A percentile compares a stretch with the other conserved stretches of the same genome.
Evolutionary conservation across 2,329 filamentous ascomycete genomes (phyloP).

Genomic region (Stagonosporopsis rhizophila): DNA sequence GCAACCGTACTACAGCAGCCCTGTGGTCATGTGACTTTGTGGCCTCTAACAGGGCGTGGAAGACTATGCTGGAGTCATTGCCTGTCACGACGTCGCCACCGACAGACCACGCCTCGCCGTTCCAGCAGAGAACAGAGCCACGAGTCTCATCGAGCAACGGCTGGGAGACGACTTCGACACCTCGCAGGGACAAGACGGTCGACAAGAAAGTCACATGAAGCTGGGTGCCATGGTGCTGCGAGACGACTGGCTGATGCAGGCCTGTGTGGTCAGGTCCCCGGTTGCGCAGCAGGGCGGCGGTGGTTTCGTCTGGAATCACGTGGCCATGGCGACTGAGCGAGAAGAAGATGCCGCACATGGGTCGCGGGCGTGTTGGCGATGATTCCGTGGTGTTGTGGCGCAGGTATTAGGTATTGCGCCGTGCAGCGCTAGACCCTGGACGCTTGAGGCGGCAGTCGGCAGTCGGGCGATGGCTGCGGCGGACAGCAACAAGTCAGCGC

Average conservation of each 20-base stretch:
- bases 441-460: slow-evolving; percentile 23
- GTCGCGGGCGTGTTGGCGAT: slow-evolving; percentile 9
- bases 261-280: slow-evolving; percentile 44
- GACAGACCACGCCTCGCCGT: slow-evolving; percentile 92
- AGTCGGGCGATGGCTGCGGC: slow-evolving; percentile 31
- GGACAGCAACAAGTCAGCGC: slow-evolving; percentile 19
- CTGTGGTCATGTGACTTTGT: slow-evolving; percentile 15
- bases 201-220: slow-evolving; percentile 71
- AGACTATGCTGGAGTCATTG: slow-evolving; percentile 80
- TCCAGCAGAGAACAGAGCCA: slow-evolving; percentile 86
- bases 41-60: slow-evolving; percentile 61
- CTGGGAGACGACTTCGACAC: slow-evolving; percentile 72
- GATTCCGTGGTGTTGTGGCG: slow-evolving; percentile 22
- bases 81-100: slow-evolving; percentile 64
- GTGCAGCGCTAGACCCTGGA: slow-evolving; percentile 1
- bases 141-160: slow-evolving; percentile 68
- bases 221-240: not conserved
- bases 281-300: slow-evolving; percentile 37
- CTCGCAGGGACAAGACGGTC: slow-evolving; percentile 90
- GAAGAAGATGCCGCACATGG: slow-evolving; percentile 60
- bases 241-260: slow-evolving; percentile 26
- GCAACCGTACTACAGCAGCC: slow-evolving; percentile 25
- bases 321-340: slow-evolving; percentile 50
- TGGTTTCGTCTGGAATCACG: slow-evolving; percentile 33
- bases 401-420: slow-evolving; percentile 2